Percentiles rank a stretch among this genome's conserved stretches.
Conservation (phyloP, 2,329 filamentous ascomycete species). For the Venturia pyrina region DNA sequence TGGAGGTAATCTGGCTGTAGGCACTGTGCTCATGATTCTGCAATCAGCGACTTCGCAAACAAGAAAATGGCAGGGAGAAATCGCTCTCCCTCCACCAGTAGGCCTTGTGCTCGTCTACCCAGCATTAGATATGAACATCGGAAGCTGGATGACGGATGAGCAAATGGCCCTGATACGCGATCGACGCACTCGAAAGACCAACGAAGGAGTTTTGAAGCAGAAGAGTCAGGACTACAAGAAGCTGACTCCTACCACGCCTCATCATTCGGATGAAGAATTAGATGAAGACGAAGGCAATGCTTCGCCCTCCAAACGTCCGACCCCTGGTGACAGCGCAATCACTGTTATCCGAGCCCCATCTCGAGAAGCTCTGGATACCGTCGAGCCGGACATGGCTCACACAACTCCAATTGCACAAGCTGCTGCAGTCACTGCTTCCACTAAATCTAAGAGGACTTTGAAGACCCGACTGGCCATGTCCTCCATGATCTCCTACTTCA, state of each 20-base stretch:
- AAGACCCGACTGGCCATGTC: slow-evolving; percentile 86
- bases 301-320: neutral
- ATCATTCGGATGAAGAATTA: slow-evolving; percentile 63
- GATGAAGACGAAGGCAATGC: slow-evolving; percentile 12
- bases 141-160: slow-evolving; percentile 98
- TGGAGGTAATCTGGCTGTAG: slow-evolving; percentile 70
- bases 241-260: slow-evolving; percentile 69
- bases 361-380: slow-evolving; percentile 22
- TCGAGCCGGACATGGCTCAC: slow-evolving; percentile 16
- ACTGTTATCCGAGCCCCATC: slow-evolving; percentile 29
- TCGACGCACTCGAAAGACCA: slow-evolving; percentile 65
- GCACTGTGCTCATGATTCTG: slow-evolving; percentile 79
- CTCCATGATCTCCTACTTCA: slow-evolving; percentile 97
- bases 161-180: slow-evolving; percentile 93
- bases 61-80: slow-evolving; percentile 45
- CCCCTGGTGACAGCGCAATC: slow-evolving; percentile 14
- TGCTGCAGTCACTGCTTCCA: slow-evolving; percentile 27
- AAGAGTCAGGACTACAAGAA: slow-evolving; percentile 87
- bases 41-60: slow-evolving; percentile 56
- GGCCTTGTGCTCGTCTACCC: slow-evolving; percentile 84
- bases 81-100: slow-evolving; percentile 61
- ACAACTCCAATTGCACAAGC: slow-evolving; percentile 9
- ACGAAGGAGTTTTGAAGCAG: slow-evolving; percentile 64
- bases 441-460: slow-evolving; percentile 40
- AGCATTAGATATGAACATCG: slow-evolving; percentile 90